Base-by-base conservation (phyloP, 768 basidiomycete genomes). In the Floccularia luteovirens region DNA sequence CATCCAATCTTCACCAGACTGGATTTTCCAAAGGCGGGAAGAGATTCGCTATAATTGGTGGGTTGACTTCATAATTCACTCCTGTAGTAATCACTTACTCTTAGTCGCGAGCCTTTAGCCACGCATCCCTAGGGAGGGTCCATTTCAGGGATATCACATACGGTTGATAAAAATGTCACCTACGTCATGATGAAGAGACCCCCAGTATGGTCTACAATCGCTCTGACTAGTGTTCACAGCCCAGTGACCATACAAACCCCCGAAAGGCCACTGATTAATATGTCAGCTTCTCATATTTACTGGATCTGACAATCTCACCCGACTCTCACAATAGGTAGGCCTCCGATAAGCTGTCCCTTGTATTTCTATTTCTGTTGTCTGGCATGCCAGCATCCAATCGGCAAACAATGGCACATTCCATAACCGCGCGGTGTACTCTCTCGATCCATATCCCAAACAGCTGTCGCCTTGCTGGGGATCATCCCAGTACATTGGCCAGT, bases 211-310 rank as follows among this genome's bases (percentile, higher is more conserved):
- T 11, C 42, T 20, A 41, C 63, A 64, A n/a, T 43, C 48, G 14
- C 39, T 43, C 36, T 57, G 54, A 16, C 47, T 50, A 16, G 52
- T 50, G 33, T 52, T 46, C 30, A 59, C 49, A 1, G 50, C 43
- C 63, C 63, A 64, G 39, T 54, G 46, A 5, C 59, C 61, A 36
- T 48, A 43, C 11, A 63, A 50, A 19, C 44, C 48, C 35, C 61
- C 59, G 33, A 60, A 54, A 3, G 48, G 55, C 55, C 55, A 56
- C 59, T 64, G 24, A 25, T 17, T 25, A 20, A 23, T 24, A 14
- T 31, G 20, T 10, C 3, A 13, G 28, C 14, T 11, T 13, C 22
- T n/a, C 13, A 10, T 8, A 16, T 38, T n/a, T 19, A 20, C 11
- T 21, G 20, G 22, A 10, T 13, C 11, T 34, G 8, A 17, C n/a